A percentile compares a stretch with the other conserved stretches of the same genome.
phyloP scores from a whole-genome alignment of 192 early-diverging fungal species.

The Allomyces macrogynus region DNA sequence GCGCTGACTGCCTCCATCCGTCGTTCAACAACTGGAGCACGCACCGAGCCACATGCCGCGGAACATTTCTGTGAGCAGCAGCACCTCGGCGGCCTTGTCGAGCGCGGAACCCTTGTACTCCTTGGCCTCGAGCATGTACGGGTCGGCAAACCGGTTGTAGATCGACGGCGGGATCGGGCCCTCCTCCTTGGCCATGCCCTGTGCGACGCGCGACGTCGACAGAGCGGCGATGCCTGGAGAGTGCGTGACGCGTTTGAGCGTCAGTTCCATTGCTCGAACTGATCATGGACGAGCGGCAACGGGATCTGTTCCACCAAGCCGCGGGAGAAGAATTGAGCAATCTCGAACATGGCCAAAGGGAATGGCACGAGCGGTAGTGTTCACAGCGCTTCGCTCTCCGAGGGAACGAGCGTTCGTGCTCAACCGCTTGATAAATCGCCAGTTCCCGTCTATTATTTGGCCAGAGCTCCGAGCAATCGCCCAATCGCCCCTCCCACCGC shows the following conservation, averaged over 20 bases:
- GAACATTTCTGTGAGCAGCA: constrained; percentile 80
- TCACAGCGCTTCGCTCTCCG: no score
- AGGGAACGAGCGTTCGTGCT: no score
- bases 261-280: background rate
- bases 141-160: background rate
- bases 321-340: background rate
- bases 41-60: constrained; percentile 61
- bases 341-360: background rate
- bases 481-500: no score
- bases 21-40: background rate
- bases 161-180: background rate
- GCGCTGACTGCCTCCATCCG: no score
- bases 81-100: constrained; percentile 45
- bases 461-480: no score
- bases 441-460: no score
- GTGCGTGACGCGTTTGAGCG: background rate
- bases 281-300: background rate
- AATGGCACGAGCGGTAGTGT: no score
- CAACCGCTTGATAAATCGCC: no score
- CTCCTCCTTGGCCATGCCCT: background rate
- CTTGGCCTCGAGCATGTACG: background rate
- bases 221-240: background rate
- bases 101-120: constrained; percentile 5
- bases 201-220: background rate
- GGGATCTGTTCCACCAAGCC: background rate